A percentile compares a stretch with the other conserved stretches of the same genome.
phyloP scores from a whole-genome alignment of 306 rosid species.

The Dryas octopetala region DNA sequence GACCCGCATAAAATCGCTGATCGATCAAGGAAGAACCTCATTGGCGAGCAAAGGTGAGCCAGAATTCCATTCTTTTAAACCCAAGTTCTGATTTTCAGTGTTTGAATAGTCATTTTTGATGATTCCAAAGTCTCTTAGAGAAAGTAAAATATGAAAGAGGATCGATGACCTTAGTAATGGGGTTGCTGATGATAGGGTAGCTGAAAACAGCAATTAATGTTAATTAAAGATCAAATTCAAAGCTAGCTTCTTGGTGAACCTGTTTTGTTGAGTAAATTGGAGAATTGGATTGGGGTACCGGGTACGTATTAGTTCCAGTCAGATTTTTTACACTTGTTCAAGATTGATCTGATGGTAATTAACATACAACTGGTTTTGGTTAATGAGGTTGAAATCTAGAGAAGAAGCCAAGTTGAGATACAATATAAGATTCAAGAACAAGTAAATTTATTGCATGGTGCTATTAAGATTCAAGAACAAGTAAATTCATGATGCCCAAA shows the following conservation, averaged over 20 bases:
- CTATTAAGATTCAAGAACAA: no score
- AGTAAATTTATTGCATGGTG: no score
- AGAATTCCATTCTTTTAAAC: conserved; percentile 38
- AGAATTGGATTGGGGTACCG: conserved; percentile 78
- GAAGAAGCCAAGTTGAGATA: conserved; percentile 44
- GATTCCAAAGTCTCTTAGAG: conserved; percentile 13
- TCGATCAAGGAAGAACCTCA: conserved; percentile 63
- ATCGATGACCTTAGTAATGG: conserved; percentile 19
- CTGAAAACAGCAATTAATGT: conserved; percentile 24
- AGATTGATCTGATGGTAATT: conserved; percentile 43
- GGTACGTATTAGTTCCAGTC: conserved; percentile 67
- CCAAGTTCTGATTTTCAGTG: conserved; percentile 34
- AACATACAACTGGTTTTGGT: conserved; percentile 51
- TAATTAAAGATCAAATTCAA: conserved; percentile 34
- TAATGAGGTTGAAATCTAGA: conserved; percentile 63
- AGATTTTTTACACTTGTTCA: conserved; percentile 67
- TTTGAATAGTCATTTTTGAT: conserved; percentile 28
- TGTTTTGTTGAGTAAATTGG: conserved; percentile 59
- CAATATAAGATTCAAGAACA: no score
- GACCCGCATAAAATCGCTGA: conserved; percentile 67
- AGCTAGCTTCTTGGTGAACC: conserved; percentile 49
- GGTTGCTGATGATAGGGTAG: conserved; percentile 27
- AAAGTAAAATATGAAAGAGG: neutral
- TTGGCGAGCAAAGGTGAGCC: conserved; percentile 40
- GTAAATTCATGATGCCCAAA: no score